Conservation (phyloP, 2,329 filamentous ascomycete species). For the Ophiocordyceps camponoti-saundersi region DNA sequence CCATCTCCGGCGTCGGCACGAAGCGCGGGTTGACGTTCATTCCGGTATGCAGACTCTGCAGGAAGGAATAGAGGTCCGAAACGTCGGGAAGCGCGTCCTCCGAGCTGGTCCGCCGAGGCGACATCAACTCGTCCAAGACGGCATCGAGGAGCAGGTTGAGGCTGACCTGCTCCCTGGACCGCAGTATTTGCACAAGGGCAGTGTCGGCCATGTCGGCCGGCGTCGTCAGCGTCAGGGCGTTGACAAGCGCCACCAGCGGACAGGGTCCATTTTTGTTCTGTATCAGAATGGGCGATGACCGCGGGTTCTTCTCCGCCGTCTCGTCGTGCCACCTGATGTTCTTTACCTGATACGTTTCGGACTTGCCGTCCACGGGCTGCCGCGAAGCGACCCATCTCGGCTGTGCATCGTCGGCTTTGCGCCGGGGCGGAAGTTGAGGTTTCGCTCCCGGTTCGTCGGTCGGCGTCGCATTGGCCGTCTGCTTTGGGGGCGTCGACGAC, state of each 20-base stretch:
- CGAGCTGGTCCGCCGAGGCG: slow-evolving; percentile 45
- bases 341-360: slow-evolving; percentile 84
- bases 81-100: slow-evolving; percentile 65
- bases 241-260: slow-evolving; percentile 81
- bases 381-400: slow-evolving; percentile 21
- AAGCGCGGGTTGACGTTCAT: slow-evolving; percentile 97
- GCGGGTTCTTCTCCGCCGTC: slow-evolving; percentile 38
- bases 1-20: slow-evolving; percentile 37
- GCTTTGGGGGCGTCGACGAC: slow-evolving; percentile 5
- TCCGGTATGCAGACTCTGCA: slow-evolving; percentile 78
- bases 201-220: slow-evolving; percentile 44
- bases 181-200: slow-evolving; percentile 59
- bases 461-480: slow-evolving; percentile 1
- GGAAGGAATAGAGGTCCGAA: slow-evolving; percentile 70
- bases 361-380: slow-evolving; percentile 25
- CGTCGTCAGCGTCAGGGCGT: slow-evolving; percentile 74
- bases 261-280: slow-evolving; percentile 94
- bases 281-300: slow-evolving; percentile 72
- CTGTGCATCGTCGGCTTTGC: slow-evolving; percentile 7
- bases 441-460: slow-evolving; percentile 6
- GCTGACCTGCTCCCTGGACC: slow-evolving; percentile 73
- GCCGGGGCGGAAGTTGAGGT: slow-evolving; percentile 22
- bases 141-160: slow-evolving; percentile 73
- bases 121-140: slow-evolving; percentile 86
- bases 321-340: slow-evolving; percentile 73